Conservation (phyloP, 768 basidiomycete species). For the Panaeolus cyanescens region DNA sequence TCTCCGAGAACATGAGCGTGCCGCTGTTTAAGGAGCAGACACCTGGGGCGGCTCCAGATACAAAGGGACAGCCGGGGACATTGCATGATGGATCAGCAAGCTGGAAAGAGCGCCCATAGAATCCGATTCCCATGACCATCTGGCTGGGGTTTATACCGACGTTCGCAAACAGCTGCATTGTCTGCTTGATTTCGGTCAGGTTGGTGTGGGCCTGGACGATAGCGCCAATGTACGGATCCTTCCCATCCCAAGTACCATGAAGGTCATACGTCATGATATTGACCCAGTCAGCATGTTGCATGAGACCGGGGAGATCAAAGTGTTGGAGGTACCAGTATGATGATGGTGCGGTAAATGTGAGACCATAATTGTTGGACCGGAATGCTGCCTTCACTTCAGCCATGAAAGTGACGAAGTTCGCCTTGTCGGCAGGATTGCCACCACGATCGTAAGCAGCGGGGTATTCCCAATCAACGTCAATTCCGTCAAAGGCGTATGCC, state of each 20-base stretch:
- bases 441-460: slow-evolving; percentile 4
- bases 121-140: slow-evolving; percentile 19
- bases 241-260: slow-evolving; percentile 21
- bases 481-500: slow-evolving; percentile 4
- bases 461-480: slow-evolving; percentile 8
- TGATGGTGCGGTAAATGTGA: no score
- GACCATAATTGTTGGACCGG: no score
- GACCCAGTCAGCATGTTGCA: slow-evolving; percentile 16
- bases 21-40: slow-evolving; percentile 11
- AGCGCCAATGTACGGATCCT: slow-evolving; percentile 11
- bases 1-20: slow-evolving; percentile 19
- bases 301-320: no score
- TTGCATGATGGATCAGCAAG: slow-evolving; percentile 16
- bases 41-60: slow-evolving; percentile 11
- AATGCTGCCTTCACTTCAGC: no score
- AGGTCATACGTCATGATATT: slow-evolving; percentile 22
- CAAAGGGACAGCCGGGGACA: slow-evolving; percentile 14
- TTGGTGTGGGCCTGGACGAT: slow-evolving; percentile 18
- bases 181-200: slow-evolving; percentile 18
- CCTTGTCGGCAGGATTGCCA: no score
- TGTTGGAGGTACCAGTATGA: no score
- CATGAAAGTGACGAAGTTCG: no score
- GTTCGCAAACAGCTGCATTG: slow-evolving; percentile 9
- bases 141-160: slow-evolving; percentile 10
- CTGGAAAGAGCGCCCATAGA: slow-evolving; percentile 18